Base-by-base conservation (phyloP, 495 filamentous ascomycete genomes). In the Xylaria venustula region DNA sequence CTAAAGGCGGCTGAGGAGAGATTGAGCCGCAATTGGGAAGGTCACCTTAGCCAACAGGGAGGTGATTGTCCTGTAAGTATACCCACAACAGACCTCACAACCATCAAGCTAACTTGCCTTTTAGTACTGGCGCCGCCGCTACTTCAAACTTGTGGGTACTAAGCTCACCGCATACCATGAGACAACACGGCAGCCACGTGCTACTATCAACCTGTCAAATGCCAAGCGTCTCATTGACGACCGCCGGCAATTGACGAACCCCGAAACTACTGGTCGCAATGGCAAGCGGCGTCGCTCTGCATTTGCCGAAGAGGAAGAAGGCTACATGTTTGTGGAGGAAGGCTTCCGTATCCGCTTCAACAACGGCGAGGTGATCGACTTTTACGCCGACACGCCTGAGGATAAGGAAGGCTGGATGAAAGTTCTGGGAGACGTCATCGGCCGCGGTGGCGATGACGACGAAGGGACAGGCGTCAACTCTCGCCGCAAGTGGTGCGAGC, bases 241-340 rank as follows among this genome's bases (percentile, higher is more conserved):
- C 66, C 86, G 90, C 23, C 83, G 86, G n/a, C 80, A 90, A 26
- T 83, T 98, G 36, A 88, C 85, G 6, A 87, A 96, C 63, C 90
- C 86, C 58, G 89, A 92, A 69, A 90, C 87, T 0, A 86, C 81
- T 44, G 87, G 86, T 23, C 88, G 88, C 68, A 83, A 81, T 61
- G 89, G 90, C 57, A 87, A 87, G 64, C 87, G 94, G 22, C 87
- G 94, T 36, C 93, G 94, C 69, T 95, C 91, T 53, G 94, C 90
- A 26, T 98, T 98, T 66, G 93, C 95, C 7, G 94, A 98, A 73
- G 95, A 98, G 67, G 95, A 98, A 73, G 94, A 98, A 67, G 94
- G 95, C 48, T 98, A 98, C 77, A 96, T 97, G 92, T 98, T 98
- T 66, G 94, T 98, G 22, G 94, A 98, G 74, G 95, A 98, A 71